Evolutionary conservation across 2,329 filamentous ascomycete genomes (phyloP), one percentile per base, ranked within the genome.

Genomic region (Penicillium sp.): DNA sequence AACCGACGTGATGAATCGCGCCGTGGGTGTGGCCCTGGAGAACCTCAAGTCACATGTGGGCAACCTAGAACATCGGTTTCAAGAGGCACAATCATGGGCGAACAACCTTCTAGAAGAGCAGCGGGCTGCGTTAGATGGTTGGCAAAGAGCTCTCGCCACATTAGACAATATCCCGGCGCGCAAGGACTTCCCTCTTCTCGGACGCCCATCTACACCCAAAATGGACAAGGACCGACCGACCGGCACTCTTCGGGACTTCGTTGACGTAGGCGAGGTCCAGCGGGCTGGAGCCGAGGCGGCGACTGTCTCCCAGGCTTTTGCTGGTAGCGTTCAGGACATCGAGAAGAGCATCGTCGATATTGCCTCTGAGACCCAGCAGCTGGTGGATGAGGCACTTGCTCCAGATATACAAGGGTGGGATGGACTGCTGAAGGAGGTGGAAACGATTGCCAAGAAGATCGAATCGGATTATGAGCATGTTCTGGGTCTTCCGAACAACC

Each of bases 391-490:
- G 19, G 59, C 63, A 74, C 57, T 75, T 65, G 49, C 80, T 77
- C 41, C 86, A 78, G 18, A 79, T 5, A 65, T 83, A 39, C 78
- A 82, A 41, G 87, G 91, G 56, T 79, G 86, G 4, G 70, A 75
- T 18, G 83, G 86, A 54, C 75, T 95, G 6, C 76, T 93, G 41
- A 81, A 89, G 53, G 93, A 97, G 66, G 89, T 97, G 36, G 86
- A 92, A 64, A 86, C 88, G 0, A 78, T 97, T 47, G 84, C 85
- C 43, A 89, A 84, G 61, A 96, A 96, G 71, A 87, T 99, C 41
- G 83, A 85, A 40, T 88, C 86, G 5, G 93, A 97, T 69, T 88
- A 89, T 64, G 86, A 90, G 58, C 85, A 88, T 57, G 82, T 89
- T 10, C 75, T 89, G 37, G 78, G 80, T 5, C 84, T 90, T 55